These are phyloP conservation scores for Chamaecyparis obtusa DNA, from an alignment of 75 land plant species.

Conservation along the genomic window DNA sequence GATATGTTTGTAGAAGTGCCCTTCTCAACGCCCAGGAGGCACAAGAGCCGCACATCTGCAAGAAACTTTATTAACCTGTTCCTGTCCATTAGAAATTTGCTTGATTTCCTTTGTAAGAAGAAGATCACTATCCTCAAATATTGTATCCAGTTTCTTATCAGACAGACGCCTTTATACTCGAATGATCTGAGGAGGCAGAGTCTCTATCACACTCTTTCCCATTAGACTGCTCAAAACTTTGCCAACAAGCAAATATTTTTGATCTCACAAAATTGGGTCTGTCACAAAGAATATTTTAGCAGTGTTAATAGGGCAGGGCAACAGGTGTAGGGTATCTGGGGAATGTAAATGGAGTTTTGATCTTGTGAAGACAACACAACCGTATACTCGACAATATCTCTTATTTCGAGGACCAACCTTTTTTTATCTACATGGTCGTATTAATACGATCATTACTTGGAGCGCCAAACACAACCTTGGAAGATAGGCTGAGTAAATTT, in stretches of 20 bases:
- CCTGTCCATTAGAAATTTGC: not conserved
- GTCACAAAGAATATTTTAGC: no score
- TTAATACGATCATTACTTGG: no score
- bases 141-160: conserved; percentile 9
- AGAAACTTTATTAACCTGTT: not conserved
- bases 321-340: no score
- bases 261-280: not conserved
- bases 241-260: not conserved
- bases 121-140: not conserved
- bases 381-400: no score
- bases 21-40: not conserved
- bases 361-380: no score
- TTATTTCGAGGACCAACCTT: no score
- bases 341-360: no score
- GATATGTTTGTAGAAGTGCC: not conserved
- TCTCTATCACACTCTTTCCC: conserved; percentile 7
- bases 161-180: not conserved
- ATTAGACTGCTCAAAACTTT: not conserved
- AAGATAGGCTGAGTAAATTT: no score
- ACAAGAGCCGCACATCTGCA: not conserved
- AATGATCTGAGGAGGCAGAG: conserved; percentile 1
- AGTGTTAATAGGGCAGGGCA: no score
- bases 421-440: no score
- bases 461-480: no score
- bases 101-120: not conserved